Percentiles rank a stretch among this genome's conserved stretches.
phyloP scores from a whole-genome alignment of 495 filamentous ascomycete species.

The Penicillium macrosclerotiorum region DNA sequence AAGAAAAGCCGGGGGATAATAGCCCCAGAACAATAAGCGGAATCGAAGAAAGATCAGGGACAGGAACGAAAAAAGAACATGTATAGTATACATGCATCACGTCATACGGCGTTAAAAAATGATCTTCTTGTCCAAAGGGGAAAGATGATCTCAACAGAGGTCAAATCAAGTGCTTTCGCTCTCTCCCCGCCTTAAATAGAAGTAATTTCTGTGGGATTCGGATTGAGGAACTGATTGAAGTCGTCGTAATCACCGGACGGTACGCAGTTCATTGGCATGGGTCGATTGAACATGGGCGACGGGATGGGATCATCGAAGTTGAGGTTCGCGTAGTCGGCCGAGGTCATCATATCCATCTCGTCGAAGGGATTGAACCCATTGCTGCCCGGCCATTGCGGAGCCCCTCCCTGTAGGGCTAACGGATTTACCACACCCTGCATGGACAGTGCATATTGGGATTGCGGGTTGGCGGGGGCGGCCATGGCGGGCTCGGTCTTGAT shows the following conservation, averaged over 20 bases:
- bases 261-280: slow-evolving; percentile 40
- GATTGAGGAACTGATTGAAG: slow-evolving; percentile 45
- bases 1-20: slow-evolving; percentile 11
- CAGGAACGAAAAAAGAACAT: slow-evolving; percentile 21
- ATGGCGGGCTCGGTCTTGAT: slow-evolving; percentile 36
- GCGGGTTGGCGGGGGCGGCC: slow-evolving; percentile 11
- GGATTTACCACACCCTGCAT: slow-evolving; percentile 44
- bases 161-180: too few species aligned
- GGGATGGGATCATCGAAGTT: slow-evolving; percentile 37
- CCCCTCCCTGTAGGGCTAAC: slow-evolving; percentile 32
- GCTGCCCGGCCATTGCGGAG: slow-evolving; percentile 28
- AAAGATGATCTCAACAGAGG: too few species aligned
- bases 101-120: slow-evolving; percentile 32
- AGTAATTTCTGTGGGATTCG: slow-evolving; percentile 43
- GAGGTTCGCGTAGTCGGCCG: slow-evolving; percentile 33
- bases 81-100: slow-evolving; percentile 41
- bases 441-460: slow-evolving; percentile 22
- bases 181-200: slow-evolving; percentile 25
- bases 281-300: slow-evolving; percentile 41
- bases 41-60: too few species aligned
- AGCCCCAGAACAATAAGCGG: slow-evolving; percentile 15
- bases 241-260: slow-evolving; percentile 40
- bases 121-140: slow-evolving; percentile 3
- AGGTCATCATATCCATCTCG: slow-evolving; percentile 41
- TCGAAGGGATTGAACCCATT: slow-evolving; percentile 36